These are phyloP conservation scores for Labyrinthula sp. DNA, from an alignment of 352 stramenopile species.

Conservation along the genomic window DNA sequence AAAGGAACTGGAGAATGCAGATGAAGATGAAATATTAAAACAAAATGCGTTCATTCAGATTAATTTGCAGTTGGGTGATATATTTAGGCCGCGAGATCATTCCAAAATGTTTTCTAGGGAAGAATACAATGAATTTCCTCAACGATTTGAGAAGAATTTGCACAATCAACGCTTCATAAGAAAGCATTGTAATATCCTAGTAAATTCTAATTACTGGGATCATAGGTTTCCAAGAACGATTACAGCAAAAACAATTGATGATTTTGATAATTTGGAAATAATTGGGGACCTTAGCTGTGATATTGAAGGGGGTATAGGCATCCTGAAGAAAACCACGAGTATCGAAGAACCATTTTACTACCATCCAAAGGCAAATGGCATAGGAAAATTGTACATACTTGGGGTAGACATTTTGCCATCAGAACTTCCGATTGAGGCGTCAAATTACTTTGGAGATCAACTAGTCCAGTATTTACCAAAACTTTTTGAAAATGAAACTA, in stretches of 20 bases:
- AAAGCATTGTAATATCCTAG: slow-evolving; percentile 64
- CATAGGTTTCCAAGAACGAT: slow-evolving; percentile 68
- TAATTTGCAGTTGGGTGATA: slow-evolving; percentile 34
- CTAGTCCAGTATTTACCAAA: slow-evolving; percentile 52
- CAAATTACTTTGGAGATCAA: slow-evolving; percentile 74
- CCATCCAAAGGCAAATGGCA: slow-evolving; percentile 48
- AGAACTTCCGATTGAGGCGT: slow-evolving; percentile 73
- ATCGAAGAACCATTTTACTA: slow-evolving; percentile 78
- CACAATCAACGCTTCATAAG: slow-evolving; percentile 60
- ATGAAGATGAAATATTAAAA: slow-evolving; percentile 34
- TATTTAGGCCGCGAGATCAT: slow-evolving; percentile 33
- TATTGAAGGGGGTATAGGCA: slow-evolving; percentile 71
- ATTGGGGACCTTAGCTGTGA: slow-evolving; percentile 85
- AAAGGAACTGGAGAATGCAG: slow-evolving; percentile 46
- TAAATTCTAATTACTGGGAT: slow-evolving; percentile 92
- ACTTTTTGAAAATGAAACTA: slow-evolving; percentile 39
- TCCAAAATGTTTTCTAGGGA: slow-evolving; percentile 39
- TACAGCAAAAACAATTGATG: slow-evolving; percentile 59
- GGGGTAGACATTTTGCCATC: slow-evolving; percentile 80
- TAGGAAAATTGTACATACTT: slow-evolving; percentile 64
- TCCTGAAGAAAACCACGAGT: slow-evolving; percentile 65
- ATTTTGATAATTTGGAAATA: slow-evolving; percentile 43
- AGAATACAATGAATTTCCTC: slow-evolving; percentile 68
- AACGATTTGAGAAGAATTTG: slow-evolving; percentile 67
- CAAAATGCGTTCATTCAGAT: too few relatives aligned